Evolutionary conservation across 805 yeast species (phyloP), one percentile per base, ranked within the genome.

Genomic region (Spathaspora boniae): DNA sequence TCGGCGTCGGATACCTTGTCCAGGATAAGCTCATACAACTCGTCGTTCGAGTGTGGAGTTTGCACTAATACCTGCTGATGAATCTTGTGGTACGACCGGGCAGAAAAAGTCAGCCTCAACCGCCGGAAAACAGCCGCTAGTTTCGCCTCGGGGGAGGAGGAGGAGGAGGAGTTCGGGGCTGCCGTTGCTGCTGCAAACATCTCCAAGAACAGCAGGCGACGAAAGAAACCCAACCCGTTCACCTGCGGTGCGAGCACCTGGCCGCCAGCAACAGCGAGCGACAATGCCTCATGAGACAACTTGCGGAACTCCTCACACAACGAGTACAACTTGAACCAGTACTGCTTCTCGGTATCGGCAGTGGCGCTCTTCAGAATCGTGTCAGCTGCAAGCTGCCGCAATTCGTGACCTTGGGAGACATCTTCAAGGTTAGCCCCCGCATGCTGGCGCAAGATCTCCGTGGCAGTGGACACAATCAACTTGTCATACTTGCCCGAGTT

Each of bases 261-360:
- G 6, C 41, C 36, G 12, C 42, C 38, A 6, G 41, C 26, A 8
- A 44, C 23, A n/a, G 59, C 57, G 1, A 83, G 49, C 1, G 78
- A 62, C 25, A 86, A 64, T 0, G 82, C 69, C 48, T 85, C 93
- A 39, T 72, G 69, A 14, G 78, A 66, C 31, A 71, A 69, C 40
- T 74, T 81, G 40, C 72, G 73, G 35, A 84, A 66, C 48, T 88
- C 96, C 37, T 73, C 75, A 51, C 95, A 81, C 17, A 88, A 64
- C 2, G 85, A 70, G 39, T 79, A 82, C 38, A 89, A 72, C 41
- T 81, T 77, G 22, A 73, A 64, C 84, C 95, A 80, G 46, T 80
- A 80, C 20, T 69, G 69, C 31, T 64, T 64, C 2, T 60, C 56
- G 23, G 59, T 53, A 28, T 57, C 60, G 20, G 57, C 58, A 22